Evolutionary conservation across 2,329 filamentous ascomycete species (phyloP), one percentile per base, ranked within the genome.

Genomic region (Westerdykella sp.): DNA sequence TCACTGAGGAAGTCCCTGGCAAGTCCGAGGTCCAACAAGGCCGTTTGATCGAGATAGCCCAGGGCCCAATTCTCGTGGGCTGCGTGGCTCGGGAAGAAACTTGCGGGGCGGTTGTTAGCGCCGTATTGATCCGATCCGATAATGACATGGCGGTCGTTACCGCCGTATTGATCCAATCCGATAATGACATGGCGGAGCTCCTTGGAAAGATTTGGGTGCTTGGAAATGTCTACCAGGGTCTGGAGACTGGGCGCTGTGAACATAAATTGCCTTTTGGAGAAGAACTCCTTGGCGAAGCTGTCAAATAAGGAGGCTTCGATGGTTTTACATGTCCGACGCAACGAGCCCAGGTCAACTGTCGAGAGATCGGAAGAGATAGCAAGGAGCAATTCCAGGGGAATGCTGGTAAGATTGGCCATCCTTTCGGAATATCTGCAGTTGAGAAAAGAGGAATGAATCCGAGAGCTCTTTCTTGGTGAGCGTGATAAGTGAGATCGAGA

Each of bases 221-320:
- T 60, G 10, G 69, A 63, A 40, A 72, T 71, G 39, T 66, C 66
- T 28, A 69, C 42, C 12, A 83, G 67, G 0, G 74, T 69, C 41
- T 76, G 70, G 9, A 84, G 65, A 52, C 80, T 84, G 50, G 70
- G 63, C 28, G 76, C 67, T 1, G 74, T 75, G 42, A 83, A 56
- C 76, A 83, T 81, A 63, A 84, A 85, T 55, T 84, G 80, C 54
- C 76, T 78, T 59, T 79, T 80, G 40, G 68, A 70, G 63, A 86
- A 85, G 69, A 82, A 85, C 49, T 83, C 80, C 18, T 68, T 68
- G 22, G 74, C 69, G 51, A 84, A 85, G 28, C 69, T 69, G 39
- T 72, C 67, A 60, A 78, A 78, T 11, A 83, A 66, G 1, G 69
- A 66, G 15, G 63, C 63, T 56, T 84, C 80, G 11, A 81, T 56